Conservation (phyloP, 345 rosid genomes). For the Eutrema heterophyllum region DNA sequence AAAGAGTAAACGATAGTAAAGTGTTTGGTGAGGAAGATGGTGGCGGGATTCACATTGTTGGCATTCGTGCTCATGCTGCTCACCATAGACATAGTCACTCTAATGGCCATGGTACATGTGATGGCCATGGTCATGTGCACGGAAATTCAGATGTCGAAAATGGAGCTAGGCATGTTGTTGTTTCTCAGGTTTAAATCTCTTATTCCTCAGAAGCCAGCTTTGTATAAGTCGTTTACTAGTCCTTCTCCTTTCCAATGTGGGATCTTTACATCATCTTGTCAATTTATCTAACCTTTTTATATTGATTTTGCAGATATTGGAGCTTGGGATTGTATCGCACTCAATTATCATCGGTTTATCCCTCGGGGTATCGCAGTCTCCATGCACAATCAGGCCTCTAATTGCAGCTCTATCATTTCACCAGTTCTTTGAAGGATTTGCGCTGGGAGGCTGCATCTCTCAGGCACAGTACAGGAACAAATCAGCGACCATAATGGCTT, state of each 20-base stretch:
- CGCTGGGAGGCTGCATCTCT: conserved; percentile 91
- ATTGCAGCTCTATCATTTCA: conserved; percentile 88
- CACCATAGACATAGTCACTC: conserved; percentile 83
- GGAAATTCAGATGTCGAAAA: conserved; percentile 43
- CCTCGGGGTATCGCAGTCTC: conserved; percentile 73
- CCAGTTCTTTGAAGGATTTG: conserved; percentile 96
- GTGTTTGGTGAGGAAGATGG: conserved; percentile 85
- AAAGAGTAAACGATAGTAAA: conserved; percentile 32
- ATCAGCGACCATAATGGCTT: conserved; percentile 63
- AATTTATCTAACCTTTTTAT: too few species aligned
- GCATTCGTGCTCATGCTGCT: conserved; percentile 89
- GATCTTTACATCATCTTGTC: too few species aligned
- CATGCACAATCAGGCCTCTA: conserved; percentile 75
- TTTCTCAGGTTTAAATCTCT: conserved; percentile 61
- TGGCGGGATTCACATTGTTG: conserved; percentile 89
- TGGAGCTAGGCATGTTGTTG: conserved; percentile 76
- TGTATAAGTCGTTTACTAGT: too few species aligned
- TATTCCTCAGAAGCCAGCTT: neutral
- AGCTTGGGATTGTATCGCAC: conserved; percentile 88
- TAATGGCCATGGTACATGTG: conserved; percentile 54
- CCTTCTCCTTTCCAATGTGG: too few species aligned
- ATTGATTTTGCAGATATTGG: conserved; percentile 62
- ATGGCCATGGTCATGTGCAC: conserved; percentile 33
- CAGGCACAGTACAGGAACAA: conserved; percentile 68
- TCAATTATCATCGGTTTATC: conserved; percentile 95